phyloP scores from a whole-genome alignment of 2,329 filamentous ascomycete genomes.

The Sporothrix pseudoabietina region DNA sequence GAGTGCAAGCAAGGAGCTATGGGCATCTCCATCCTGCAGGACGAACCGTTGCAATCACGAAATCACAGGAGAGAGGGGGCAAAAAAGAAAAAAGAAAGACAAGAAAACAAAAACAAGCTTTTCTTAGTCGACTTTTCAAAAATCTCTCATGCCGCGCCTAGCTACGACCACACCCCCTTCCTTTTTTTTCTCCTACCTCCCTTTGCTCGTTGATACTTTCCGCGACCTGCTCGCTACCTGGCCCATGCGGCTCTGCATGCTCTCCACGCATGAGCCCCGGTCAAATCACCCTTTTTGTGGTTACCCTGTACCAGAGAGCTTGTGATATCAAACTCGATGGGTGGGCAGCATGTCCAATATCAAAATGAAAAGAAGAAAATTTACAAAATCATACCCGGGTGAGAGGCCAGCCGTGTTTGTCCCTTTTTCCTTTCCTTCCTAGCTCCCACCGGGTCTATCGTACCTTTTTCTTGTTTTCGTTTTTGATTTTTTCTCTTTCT shows the following conservation, averaged over 20 bases:
- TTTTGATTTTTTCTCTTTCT: neutral
- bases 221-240: slow-evolving; percentile 24
- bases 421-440: neutral
- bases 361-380: neutral
- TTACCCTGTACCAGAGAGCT: neutral
- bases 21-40: slow-evolving; percentile 4
- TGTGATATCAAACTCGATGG: neutral
- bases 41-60: neutral
- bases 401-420: neutral
- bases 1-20: slow-evolving; percentile 7
- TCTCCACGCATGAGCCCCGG: neutral
- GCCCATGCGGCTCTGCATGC: neutral
- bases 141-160: slow-evolving; percentile 6
- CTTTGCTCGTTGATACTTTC: slow-evolving; percentile 17
- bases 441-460: neutral
- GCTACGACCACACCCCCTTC: slow-evolving; percentile 4
- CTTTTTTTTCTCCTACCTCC: neutral
- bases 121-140: slow-evolving; percentile 22
- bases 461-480: neutral
- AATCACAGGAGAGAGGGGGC: neutral
- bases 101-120: slow-evolving; percentile 17
- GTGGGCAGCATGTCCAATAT: neutral
- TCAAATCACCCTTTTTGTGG: slow-evolving; percentile 12
- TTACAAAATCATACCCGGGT: neutral
- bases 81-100: slow-evolving; percentile 16